Evolutionary conservation across 2,329 filamentous ascomycete genomes (phyloP).

Genomic region (Penicillium fuscoglaucum): DNA sequence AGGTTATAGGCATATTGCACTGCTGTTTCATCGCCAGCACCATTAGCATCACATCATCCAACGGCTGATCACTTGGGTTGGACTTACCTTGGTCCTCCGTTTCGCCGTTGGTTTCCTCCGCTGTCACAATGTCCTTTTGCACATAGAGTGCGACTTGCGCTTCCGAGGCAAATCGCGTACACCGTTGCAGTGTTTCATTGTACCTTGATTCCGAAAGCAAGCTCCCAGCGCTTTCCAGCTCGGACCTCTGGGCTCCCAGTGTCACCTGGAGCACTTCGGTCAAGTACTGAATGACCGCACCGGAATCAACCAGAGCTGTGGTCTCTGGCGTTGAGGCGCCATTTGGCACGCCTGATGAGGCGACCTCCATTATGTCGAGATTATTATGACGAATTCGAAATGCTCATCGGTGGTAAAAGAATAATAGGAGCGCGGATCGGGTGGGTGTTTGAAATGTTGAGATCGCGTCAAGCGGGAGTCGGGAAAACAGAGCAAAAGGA

Average conservation of each 20-base stretch:
- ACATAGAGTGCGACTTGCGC: constrained; percentile 86
- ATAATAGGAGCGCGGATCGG: constrained; percentile 18
- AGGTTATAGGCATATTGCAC: constrained; percentile 71
- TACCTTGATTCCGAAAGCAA: constrained; percentile 72
- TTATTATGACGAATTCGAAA: constrained; percentile 26
- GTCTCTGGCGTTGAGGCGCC: constrained; percentile 35
- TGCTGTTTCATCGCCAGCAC: constrained; percentile 26
- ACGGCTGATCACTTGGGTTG: background rate
- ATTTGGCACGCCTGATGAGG: constrained; percentile 38
- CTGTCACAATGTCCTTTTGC: constrained; percentile 69
- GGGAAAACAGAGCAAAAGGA: constrained; percentile 6
- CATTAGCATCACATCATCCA: constrained; percentile 7
- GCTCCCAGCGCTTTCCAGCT: constrained; percentile 79
- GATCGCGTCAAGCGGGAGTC: constrained; percentile 18
- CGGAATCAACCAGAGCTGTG: constrained; percentile 59
- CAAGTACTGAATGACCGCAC: constrained; percentile 69
- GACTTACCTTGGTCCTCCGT: constrained; percentile 45
- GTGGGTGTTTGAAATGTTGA: constrained; percentile 18
- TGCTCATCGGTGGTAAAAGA: constrained; percentile 36
- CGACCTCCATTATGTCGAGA: constrained; percentile 40
- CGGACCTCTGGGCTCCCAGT: constrained; percentile 71
- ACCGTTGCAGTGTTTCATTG: constrained; percentile 80
- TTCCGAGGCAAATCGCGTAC: constrained; percentile 85
- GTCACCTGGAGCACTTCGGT: constrained; percentile 69
- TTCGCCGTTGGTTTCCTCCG: constrained; percentile 48